Conservation (phyloP, 2,329 filamentous ascomycete genomes). For the Nigrograna mackinnonii region DNA sequence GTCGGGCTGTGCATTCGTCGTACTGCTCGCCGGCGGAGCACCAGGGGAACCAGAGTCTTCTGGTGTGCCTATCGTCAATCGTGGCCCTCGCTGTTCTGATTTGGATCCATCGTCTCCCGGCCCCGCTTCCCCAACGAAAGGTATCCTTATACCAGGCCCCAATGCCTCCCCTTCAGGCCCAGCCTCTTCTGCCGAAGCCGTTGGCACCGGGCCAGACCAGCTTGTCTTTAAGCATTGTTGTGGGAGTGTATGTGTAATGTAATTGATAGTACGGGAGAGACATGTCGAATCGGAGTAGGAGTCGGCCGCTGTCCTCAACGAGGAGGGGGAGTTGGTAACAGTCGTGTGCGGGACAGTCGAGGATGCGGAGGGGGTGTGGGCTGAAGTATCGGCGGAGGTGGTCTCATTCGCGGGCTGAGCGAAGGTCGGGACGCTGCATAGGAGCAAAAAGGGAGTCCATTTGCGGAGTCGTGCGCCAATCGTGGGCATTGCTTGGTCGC, state of each 20-base stretch:
- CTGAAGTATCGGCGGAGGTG: constrained; percentile 11
- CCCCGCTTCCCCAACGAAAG: constrained; percentile 11
- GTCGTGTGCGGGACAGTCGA: constrained; percentile 12
- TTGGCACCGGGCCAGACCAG: constrained; percentile 45
- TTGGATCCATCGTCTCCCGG: constrained; percentile 7
- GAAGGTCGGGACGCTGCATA: constrained; percentile 30
- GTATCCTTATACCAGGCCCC: no score
- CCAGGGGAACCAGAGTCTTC: constrained; percentile 10
- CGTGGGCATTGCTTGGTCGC: constrained; percentile 42
- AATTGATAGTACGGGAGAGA: constrained; percentile 70
- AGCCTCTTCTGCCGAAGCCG: constrained; percentile 7
- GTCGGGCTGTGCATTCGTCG: constrained; percentile 39
- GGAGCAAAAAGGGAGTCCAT: constrained; percentile 37
- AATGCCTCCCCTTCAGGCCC: background rate
- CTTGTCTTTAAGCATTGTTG: constrained; percentile 74
- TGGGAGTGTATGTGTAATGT: constrained; percentile 77
- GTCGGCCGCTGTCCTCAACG: constrained; percentile 10
- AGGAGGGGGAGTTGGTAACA: constrained; percentile 10
- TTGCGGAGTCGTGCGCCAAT: constrained; percentile 42
- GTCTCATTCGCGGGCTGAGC: constrained; percentile 38
- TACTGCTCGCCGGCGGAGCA: constrained; percentile 8
- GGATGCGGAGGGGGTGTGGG: constrained; percentile 24
- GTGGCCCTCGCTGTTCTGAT: constrained; percentile 5
- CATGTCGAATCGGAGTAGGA: constrained; percentile 44
- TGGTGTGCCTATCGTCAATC: constrained; percentile 5